Conservation (phyloP, 176 grass and related monocot genomes). For the Tillandsia fasciculata region DNA sequence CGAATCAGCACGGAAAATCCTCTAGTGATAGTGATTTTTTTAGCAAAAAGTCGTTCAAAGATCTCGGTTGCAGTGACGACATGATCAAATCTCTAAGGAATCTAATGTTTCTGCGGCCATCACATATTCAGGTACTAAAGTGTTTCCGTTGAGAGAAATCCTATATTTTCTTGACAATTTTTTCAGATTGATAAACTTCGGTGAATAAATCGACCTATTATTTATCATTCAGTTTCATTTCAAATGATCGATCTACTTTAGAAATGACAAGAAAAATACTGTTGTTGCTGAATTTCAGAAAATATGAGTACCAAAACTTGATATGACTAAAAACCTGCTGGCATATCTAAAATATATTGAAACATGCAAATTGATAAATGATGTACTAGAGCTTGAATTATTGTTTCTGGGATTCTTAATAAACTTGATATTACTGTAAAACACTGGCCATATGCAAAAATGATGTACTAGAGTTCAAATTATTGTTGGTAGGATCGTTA, state of each 20-base stretch:
- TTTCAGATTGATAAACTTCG: neutral
- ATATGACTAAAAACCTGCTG: too few relatives aligned
- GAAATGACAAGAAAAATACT: too few relatives aligned
- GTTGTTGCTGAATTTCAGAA: too few relatives aligned
- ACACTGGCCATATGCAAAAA: neutral
- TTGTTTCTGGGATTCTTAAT: too few relatives aligned
- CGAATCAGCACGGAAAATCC: constrained; percentile 18
- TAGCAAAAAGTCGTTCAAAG: constrained; percentile 63
- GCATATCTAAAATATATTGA: too few relatives aligned
- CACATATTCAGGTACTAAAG: constrained; percentile 74
- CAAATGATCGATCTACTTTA: too few relatives aligned
- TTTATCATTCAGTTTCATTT: neutral
- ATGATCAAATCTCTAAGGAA: constrained; percentile 49
- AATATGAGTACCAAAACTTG: too few relatives aligned
- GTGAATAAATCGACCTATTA: neutral
- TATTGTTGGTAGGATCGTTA: neutral
- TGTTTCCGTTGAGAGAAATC: constrained; percentile 2
- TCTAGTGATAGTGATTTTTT: constrained; percentile 55
- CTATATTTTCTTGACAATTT: neutral
- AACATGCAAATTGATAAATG: too few relatives aligned
- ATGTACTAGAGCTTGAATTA: too few relatives aligned
- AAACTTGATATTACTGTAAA: too few relatives aligned
- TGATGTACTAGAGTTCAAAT: neutral
- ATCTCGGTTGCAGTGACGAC: constrained; percentile 51
- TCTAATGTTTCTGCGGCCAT: constrained; percentile 54